Percentiles rank a stretch among this genome's conserved stretches.
Conservation (phyloP, 1,284 basidiomycete genomes). For the Pholiota adiposa region DNA sequence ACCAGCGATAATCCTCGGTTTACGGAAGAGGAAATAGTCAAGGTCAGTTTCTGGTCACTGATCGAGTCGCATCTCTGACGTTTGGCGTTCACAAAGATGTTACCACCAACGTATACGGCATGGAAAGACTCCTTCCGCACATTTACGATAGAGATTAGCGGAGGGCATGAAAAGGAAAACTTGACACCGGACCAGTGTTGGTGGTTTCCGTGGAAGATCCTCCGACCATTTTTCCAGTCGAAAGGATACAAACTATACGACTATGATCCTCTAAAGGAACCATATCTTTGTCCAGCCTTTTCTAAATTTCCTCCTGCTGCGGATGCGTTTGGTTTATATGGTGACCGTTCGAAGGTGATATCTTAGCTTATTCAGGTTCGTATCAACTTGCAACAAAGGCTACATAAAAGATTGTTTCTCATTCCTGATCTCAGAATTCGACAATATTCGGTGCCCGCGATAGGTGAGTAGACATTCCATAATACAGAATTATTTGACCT, state of each 20-base stretch:
- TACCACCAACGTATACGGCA: background rate
- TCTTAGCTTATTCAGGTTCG: background rate
- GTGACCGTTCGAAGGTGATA: background rate
- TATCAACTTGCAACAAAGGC: too few relatives aligned
- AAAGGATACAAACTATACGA: background rate
- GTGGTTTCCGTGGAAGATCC: background rate
- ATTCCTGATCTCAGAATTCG: background rate
- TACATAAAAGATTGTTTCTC: background rate
- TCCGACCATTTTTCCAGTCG: background rate
- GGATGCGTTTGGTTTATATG: constrained; percentile 10
- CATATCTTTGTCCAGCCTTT: background rate
- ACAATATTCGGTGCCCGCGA: constrained; percentile 9
- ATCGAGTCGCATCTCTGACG: background rate
- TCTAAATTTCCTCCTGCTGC: background rate
- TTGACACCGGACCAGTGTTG: background rate
- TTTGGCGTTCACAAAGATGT: background rate
- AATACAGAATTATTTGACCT: too few relatives aligned
- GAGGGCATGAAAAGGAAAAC: background rate
- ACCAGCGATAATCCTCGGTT: background rate
- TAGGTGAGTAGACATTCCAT: background rate
- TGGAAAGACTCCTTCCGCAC: background rate
- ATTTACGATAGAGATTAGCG: background rate
- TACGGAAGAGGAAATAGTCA: background rate
- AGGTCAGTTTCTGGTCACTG: background rate
- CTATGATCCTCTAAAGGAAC: background rate